phyloP scores from a whole-genome alignment of 768 basidiomycete genomes.

The Cubamyces sp. region DNA sequence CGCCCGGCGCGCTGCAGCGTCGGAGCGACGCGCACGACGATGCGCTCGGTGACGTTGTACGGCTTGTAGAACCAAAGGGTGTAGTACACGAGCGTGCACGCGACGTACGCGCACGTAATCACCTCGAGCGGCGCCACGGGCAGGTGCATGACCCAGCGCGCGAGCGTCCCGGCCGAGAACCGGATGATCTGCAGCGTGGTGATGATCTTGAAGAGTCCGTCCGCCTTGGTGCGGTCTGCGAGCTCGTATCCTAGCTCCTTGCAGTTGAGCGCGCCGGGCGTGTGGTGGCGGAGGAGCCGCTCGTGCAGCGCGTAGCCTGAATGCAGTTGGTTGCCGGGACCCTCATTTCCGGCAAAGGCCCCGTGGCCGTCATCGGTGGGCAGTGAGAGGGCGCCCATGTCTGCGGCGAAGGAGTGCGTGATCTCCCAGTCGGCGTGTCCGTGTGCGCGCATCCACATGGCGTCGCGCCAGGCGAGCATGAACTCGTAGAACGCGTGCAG shows the following conservation, averaged over 20 bases:
- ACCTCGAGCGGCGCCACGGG: constrained; percentile 24
- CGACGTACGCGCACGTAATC: constrained; percentile 23
- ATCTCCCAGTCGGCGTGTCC: constrained; percentile 19
- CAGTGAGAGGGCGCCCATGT: constrained; percentile 21
- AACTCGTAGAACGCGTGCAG: constrained; percentile 26
- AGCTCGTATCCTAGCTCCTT: constrained; percentile 21
- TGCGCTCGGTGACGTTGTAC: constrained; percentile 23
- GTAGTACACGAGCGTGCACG: constrained; percentile 25
- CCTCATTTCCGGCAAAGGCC: neutral
- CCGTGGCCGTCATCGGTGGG: neutral
- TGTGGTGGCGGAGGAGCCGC: constrained; percentile 7
- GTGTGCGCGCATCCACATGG: constrained; percentile 24
- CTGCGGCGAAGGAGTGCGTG: constrained; percentile 21
- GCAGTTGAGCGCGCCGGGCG: constrained; percentile 18
- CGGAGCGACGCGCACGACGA: constrained; percentile 12
- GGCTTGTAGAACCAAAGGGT: constrained; percentile 22
- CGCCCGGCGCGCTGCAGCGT: constrained; percentile 8
- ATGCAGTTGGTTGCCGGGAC: neutral
- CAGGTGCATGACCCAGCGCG: constrained; percentile 3
- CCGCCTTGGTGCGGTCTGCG: constrained; percentile 24
- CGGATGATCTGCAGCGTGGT: constrained; percentile 21
- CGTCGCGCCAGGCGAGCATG: constrained; percentile 24
- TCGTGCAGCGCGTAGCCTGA: constrained; percentile 25
- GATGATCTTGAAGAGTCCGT: constrained; percentile 24
- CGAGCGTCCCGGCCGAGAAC: constrained; percentile 16